phyloP scores from a whole-genome alignment of 345 rosid genomes.

The Eutrema yunnanense region DNA sequence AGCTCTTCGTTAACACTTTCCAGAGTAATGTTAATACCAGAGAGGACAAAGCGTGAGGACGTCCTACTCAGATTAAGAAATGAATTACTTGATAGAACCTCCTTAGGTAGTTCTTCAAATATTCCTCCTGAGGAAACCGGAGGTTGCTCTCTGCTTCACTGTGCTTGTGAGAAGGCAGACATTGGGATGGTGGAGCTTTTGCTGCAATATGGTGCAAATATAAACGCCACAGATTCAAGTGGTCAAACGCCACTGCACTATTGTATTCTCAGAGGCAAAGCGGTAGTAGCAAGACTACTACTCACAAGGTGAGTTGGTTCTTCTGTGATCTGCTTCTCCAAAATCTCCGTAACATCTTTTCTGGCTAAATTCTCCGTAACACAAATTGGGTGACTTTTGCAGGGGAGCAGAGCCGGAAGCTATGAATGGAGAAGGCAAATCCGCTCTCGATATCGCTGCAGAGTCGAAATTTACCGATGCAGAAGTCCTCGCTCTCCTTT shows the following conservation, averaged over 20 bases:
- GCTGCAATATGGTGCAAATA: conserved; percentile 85
- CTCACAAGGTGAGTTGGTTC: conserved; percentile 62
- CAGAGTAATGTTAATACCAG: conserved; percentile 74
- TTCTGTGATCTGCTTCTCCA: neutral
- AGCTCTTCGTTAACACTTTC: conserved; percentile 79
- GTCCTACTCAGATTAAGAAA: conserved; percentile 50
- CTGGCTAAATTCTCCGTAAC: neutral
- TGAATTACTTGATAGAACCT: conserved; percentile 62
- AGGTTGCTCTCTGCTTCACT: conserved; percentile 86
- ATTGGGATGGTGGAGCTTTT: conserved; percentile 97
- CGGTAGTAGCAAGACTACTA: conserved; percentile 64
- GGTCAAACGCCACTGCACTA: conserved; percentile 84
- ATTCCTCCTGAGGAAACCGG: conserved; percentile 50
- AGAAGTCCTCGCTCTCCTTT: conserved; percentile 60
- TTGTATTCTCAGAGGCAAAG: conserved; percentile 59
- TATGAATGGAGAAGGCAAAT: conserved; percentile 56
- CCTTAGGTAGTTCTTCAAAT: conserved; percentile 51
- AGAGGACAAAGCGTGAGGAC: conserved; percentile 51
- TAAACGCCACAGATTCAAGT: conserved; percentile 66
- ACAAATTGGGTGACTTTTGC: conserved; percentile 18
- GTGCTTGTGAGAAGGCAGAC: conserved; percentile 93
- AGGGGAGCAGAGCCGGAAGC: conserved; percentile 89
- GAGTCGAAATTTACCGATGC: conserved; percentile 50
- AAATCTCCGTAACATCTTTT: neutral
- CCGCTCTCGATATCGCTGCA: conserved; percentile 51